These are phyloP conservation scores for Buxus sempervirens DNA, from an alignment of 164 flowering plant species.

Conservation along the genomic window DNA sequence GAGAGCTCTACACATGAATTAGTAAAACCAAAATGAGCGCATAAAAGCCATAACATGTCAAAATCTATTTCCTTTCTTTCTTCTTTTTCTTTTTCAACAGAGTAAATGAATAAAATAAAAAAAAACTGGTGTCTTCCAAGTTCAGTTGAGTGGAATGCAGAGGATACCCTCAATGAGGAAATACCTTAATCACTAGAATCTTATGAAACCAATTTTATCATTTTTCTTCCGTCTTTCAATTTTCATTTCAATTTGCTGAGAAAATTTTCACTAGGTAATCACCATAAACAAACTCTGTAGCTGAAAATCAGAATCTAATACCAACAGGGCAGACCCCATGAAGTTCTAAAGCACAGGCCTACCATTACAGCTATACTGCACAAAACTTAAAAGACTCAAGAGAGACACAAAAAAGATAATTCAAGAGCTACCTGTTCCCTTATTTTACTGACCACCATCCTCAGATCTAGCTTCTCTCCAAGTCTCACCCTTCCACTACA, in stretches of 20 bases:
- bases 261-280: background rate
- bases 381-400: background rate
- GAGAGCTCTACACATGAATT: background rate
- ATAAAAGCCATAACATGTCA: background rate
- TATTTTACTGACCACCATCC: constrained; percentile 47
- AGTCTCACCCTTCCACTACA: constrained; percentile 16
- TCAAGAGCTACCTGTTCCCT: constrained; percentile 62
- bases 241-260: no score
- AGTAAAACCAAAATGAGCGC: background rate
- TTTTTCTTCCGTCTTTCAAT: no score
- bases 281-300: background rate
- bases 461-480: constrained; percentile 44
- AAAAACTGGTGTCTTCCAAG: no score
- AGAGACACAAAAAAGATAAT: background rate
- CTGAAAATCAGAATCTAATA: no score
- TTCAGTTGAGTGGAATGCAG: no score
- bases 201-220: no score
- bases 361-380: background rate
- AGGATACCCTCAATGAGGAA: no score
- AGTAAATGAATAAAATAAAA: no score
- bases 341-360: background rate
- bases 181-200: no score
- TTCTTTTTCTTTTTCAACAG: no score
- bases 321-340: background rate
- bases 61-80: background rate